These are phyloP conservation scores for Datisca glomerata DNA, from an alignment of 306 rosid species.

Conservation along the genomic window DNA sequence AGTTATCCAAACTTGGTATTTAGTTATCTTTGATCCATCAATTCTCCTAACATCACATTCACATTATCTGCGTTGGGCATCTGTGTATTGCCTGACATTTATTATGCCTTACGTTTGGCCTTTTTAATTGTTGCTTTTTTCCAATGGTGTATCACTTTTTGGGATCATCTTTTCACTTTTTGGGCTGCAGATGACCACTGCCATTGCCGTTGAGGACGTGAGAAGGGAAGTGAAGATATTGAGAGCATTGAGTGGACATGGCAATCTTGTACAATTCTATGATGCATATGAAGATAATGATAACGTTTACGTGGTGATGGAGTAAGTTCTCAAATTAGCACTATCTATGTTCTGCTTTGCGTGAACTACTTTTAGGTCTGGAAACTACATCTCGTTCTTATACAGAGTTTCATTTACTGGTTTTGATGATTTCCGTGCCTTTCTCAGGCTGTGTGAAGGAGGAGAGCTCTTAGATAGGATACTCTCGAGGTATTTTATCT, in stretches of 20 bases:
- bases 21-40: too few species aligned
- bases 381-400: neutral
- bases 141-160: too few species aligned
- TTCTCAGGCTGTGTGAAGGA: constrained; percentile 76
- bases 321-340: constrained; percentile 38
- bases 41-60: too few species aligned
- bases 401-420: neutral
- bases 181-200: constrained; percentile 76
- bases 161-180: constrained; percentile 13
- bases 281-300: constrained; percentile 85
- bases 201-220: constrained; percentile 91
- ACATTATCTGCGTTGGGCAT: too few species aligned
- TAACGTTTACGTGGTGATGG: constrained; percentile 86
- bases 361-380: too few species aligned
- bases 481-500: constrained; percentile 51
- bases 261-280: constrained; percentile 57
- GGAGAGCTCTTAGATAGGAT: constrained; percentile 96
- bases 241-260: constrained; percentile 79
- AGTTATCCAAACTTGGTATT: too few species aligned
- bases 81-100: too few species aligned
- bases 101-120: too few species aligned
- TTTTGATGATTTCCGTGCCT: constrained; percentile 6
- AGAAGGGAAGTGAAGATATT: constrained; percentile 92
- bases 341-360: neutral
- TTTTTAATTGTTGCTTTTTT: neutral